Evolutionary conservation across 129 eudicot species (phyloP), one percentile per base, ranked within the genome.

Genomic region (Helichrysum umbraculigerum): DNA sequence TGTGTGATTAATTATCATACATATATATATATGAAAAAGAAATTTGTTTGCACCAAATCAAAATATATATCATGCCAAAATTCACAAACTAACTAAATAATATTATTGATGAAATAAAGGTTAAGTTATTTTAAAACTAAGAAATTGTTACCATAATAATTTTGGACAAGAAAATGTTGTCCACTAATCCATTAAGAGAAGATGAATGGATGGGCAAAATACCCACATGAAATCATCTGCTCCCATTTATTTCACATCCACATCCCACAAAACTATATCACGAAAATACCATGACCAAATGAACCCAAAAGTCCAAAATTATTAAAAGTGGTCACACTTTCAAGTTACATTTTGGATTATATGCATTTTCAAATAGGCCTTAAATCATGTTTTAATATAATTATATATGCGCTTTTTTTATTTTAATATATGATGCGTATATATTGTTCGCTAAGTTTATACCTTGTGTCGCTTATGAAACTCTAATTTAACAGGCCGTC

Each of bases 211-310:
- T 67, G 83, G 71, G 83, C 79, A 67, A 44, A 71, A 58, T 74
- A 68, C 70, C 51, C 35, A 68, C 83, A 56, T 66, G 74, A 65
- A 73, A 42, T 74, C 79, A 79, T 21, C 68, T 21, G 67, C 75
- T 20, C 65, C 66, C 59, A 80, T 58, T 80, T 74, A 80, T 80
- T 74, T 66, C 74, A 74, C 79, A 52, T 67, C 83, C 79, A 80
- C 83, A 67, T 74, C 83, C 75, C 51, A 73, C 17, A 74, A 29
- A 72, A 37, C 44, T 16, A 66, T 33, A 73, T 80, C 83, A 80
- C 75, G 75, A 75, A 50, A 54, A 79, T 71, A 66, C 71, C 82
- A 47, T 47, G 54, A 47, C 54, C 54, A 47, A 14, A 71, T 78
- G 82, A 78, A 39, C 70, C 63, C 19, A 78, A 9, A 71, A 47